Base-by-base conservation (phyloP, 768 basidiomycete species). In the Agaricus sinodeliciosus region DNA sequence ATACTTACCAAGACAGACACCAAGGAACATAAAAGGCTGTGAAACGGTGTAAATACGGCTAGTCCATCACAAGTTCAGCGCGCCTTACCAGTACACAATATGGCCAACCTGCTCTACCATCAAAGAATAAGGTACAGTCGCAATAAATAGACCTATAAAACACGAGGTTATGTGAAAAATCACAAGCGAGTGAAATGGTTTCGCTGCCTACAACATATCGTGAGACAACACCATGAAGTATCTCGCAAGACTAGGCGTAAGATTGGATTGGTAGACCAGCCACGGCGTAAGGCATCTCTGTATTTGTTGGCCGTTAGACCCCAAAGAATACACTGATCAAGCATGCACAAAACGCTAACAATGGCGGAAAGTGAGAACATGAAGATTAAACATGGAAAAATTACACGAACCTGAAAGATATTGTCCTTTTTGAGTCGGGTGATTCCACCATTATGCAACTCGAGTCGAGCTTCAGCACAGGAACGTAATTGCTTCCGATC, bases 181-280 rank as follows among this genome's bases (percentile, higher is more conserved):
- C 16, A 34, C 16, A 43, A 11, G 31, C 19, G 27, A 1, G 8
- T 31, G 12, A 43, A n/a, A 7, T 18, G 13, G 9, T 18, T 12
- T 9, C 19, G 8, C 7, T 18, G 15, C 16, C 19, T 43, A 50
- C 49, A 42, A 13, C 49, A 50, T 22, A 50, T n/a, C 5, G 31
- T 16, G 15, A 50, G 40, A 36, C 27, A 50, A 19, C 28, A 27
- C 28, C 26, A 43, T n/a, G 41, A 31, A 7, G 19, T 43, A 34
- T 50, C 49, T 11, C 49, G 49, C 49, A 50, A 43, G 41, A 50
- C 19, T 9, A 50, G 31, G 5, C 31, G 49, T 6, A 50, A 7
- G 11, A 50, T 31, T 3, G 41, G 42, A n/a, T 50, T 50, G 16
- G 16, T 31, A 16, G 49, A 50, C 41, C 40, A 43, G 12, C 49